A percentile compares a stretch with the other conserved stretches of the same genome.
Evolutionary conservation across 768 basidiomycete genomes (phyloP).

Genomic region (Russula dissimulans): DNA sequence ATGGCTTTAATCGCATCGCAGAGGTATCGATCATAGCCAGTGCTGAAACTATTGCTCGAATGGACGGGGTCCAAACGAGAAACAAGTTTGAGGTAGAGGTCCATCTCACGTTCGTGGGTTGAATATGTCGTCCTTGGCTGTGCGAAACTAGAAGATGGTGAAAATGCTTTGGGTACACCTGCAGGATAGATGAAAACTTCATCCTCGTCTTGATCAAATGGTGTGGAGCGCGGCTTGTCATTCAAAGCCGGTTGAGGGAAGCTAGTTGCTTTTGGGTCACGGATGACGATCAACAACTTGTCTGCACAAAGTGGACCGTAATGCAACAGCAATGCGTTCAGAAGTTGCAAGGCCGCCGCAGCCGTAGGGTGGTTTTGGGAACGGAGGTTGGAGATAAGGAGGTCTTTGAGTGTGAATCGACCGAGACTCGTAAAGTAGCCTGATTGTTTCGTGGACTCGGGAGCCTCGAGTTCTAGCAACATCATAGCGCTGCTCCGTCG

Average conservation of each 20-base stretch:
- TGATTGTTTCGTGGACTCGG: slow-evolving; percentile 57
- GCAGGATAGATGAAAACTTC: slow-evolving; percentile 44
- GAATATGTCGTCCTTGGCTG: slow-evolving; percentile 67
- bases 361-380: slow-evolving; percentile 56
- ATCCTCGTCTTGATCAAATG: slow-evolving; percentile 27
- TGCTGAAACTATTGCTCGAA: slow-evolving; percentile 65
- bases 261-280: slow-evolving; percentile 62
- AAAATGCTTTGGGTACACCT: slow-evolving; percentile 4
- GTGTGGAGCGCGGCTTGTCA: slow-evolving; percentile 2
- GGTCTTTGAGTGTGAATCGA: slow-evolving; percentile 86
- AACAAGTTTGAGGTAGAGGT: slow-evolving; percentile 66
- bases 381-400: slow-evolving; percentile 69
- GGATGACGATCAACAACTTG: slow-evolving; percentile 59
- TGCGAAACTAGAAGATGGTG: slow-evolving; percentile 28
- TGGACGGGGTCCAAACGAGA: slow-evolving; percentile 70
- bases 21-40: slow-evolving; percentile 78
- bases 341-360: slow-evolving; percentile 71
- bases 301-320: slow-evolving; percentile 60
- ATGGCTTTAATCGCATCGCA: slow-evolving; percentile 63
- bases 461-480: slow-evolving; percentile 79
- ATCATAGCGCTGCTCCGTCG: slow-evolving; percentile 86
- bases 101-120: slow-evolving; percentile 81
- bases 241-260: slow-evolving; percentile 51
- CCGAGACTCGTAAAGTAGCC: slow-evolving; percentile 84
- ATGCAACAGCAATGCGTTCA: slow-evolving; percentile 62